Evolutionary conservation across 768 basidiomycete species (phyloP), one percentile per base, ranked within the genome.

Genomic region (Suillus bovinus): DNA sequence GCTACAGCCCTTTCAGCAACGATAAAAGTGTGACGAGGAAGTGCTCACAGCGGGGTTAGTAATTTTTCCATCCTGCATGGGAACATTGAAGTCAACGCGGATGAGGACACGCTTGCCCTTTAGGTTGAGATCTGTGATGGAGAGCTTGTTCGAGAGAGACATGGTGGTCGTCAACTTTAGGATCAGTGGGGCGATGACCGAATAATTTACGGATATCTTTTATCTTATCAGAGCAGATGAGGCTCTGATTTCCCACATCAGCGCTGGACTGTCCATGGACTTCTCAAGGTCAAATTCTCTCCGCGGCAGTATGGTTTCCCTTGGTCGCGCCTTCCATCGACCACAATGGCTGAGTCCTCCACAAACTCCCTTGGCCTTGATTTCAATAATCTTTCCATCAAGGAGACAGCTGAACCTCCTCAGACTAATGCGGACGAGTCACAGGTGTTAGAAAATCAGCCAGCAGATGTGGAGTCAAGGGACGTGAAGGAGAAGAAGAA

Each of bases 71-170:
- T 93, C 90, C 70, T 89, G 85, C 79, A 93, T 89, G 65, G 94
- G 94, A 63, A 96, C 94, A 74, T 96, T 96, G 82, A 96, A 96
- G 81, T 96, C 94, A 67, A 96, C 95, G 68, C 94, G 91, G 72
- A 96, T 92, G 72, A 96, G 89, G 68, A 95, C 92, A 66, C 92
- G 91, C 77, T 91, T 94, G 70, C 81, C 89, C 67, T 86, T 86
- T 83, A 98, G 87, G 68, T 89, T 85, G 72, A 96, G 81, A 78
- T 99, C 96, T 64, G 88, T 91, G 78, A 99, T 93, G 64, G 91
- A 84, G 68, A 99, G 86, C 77, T 98, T 99, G 80, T 89, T 94
- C 29, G 96, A 88, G 76, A 99, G 90, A 62, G 95, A 97, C 96
- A 98, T 89, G 68, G 72, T 84, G 64, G 77, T 64, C 63, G 74